Base-by-base conservation (phyloP, 257 asterid genomes). In the Ehretia macrophylla region DNA sequence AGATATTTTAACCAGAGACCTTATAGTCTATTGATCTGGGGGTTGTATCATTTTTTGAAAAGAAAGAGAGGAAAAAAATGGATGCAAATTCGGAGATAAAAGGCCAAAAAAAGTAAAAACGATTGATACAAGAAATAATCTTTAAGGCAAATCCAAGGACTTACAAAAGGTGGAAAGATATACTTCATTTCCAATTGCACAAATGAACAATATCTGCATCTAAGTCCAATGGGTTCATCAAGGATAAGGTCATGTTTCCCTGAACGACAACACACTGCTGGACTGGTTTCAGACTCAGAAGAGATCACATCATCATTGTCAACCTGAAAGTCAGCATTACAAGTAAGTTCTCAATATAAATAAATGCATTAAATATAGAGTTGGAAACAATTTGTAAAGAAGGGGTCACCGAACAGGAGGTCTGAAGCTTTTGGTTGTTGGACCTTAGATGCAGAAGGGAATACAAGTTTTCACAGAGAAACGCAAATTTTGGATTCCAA, bases 201-300 rank as follows among this genome's bases (percentile, higher is more conserved):
- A 23, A 39, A n/a, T 1, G 48, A 60, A 61, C 98, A 91, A 48
- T 39, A 55, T 58, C 21, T 64, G 82, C 96, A 85, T 14, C 66
- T 12, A 11, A 76, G 45, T 56, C 98, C 98, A 14, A 75, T 85
- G 39, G 80, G 75, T 32, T 91, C 98, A 46, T 85, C 88, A 13
- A 82, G 74, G 51, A 73, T 9, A 54, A 20, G 51, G 19, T 70
- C 63, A 37, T 87, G 88, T 19, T 67, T 67, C 23, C 95, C 91
- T 68, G 70, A 37, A 1, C 20, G 11, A 59, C 96, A 85, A 5
- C 67, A 38, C 20, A 57, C 72, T 0, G 22, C 69, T 11, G 63
- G 79, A 45, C 17, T 57, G 16, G 37, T 51, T 10, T 70, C 75
- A 1, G 8, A 56, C 10, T 52, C 72, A 32, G 19, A 14, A 38